Base-by-base conservation (phyloP, 345 rosid species). In the Anacardium occidentale region DNA sequence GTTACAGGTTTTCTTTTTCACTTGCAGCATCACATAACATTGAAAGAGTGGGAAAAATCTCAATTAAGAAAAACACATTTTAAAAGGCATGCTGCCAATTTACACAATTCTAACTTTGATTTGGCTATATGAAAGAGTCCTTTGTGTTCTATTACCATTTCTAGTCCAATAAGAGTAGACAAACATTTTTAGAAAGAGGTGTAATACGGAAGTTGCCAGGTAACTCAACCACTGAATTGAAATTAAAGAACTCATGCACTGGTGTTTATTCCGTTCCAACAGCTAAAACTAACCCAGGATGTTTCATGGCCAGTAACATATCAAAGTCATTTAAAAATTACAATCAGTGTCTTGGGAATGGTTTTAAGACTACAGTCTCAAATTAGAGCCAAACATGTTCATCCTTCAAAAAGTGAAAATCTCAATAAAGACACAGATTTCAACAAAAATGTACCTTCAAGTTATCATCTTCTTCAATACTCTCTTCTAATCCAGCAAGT, bases 401-500 rank as follows among this genome's bases (percentile, higher is more conserved):
- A 44, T 71, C 20, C 55, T 52, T 13, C 56, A 14, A 9, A 26
- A 52, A 34, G 2, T 20, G 44, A 22, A 44, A 25, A 18, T 45
- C 8, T 22, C 20, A 12, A 21, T 62, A 3, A 42, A 45, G 4
- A 37, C 12, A 10, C 64, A 8, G 75, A 11, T 17, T 61, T 21
- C 34, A 29, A 44, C 5, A 10, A n/a, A 9, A 56, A 10, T 9
- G 59, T 83, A 93, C 98, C 96, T 89, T 89, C 62, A 90, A 80
- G 78, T 77, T 74, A 70, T 67, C 73, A 75, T 94, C 97, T 79
- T 81, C 92, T 80, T 89, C 93, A 58, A 84, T 82, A 66, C 96
- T 66, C 82, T 91, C 96, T 78, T 94, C 98, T 73, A 91, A 79
- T 70, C 98, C 96, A 79, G 97, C 94, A 62, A 90, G 98, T 70